phyloP scores from a whole-genome alignment of 768 basidiomycete genomes.

The Podaxis sp. region DNA sequence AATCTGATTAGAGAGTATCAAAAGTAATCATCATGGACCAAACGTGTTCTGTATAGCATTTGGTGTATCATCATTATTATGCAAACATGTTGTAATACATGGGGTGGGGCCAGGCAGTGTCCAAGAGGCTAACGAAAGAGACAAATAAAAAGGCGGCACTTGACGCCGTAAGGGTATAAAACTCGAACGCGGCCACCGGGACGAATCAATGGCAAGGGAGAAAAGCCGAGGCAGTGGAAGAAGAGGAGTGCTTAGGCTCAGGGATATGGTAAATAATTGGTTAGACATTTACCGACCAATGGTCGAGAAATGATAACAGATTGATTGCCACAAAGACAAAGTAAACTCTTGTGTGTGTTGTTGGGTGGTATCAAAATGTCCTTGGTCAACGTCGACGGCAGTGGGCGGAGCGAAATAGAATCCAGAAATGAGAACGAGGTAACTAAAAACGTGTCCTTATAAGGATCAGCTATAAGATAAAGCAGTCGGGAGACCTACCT shows the following conservation, averaged over 20 bases:
- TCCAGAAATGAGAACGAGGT: constrained; percentile 86
- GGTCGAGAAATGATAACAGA: constrained; percentile 38
- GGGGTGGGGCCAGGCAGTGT: not conserved
- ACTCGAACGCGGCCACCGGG: not conserved
- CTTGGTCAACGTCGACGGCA: constrained; percentile 39
- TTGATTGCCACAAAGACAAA: constrained; percentile 37
- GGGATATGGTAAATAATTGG: constrained; percentile 5
- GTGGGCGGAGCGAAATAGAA: constrained; percentile 87
- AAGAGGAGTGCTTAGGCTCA: not conserved
- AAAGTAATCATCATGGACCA: constrained; percentile 12
- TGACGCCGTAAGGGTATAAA: not conserved
- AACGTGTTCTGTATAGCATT: not conserved
- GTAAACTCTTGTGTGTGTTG: constrained; percentile 29
- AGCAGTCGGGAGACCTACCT: constrained; percentile 51
- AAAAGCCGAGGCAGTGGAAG: not conserved
- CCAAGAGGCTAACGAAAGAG: not conserved
- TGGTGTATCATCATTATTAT: not conserved
- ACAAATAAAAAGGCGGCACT: not conserved
- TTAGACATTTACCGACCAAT: constrained; percentile 22
- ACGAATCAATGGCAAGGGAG: not conserved
- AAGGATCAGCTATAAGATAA: not conserved
- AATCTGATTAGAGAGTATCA: not conserved
- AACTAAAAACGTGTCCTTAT: constrained; percentile 47
- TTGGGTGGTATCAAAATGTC: constrained; percentile 22
- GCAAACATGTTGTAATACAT: not conserved